Evolutionary conservation across 2,329 filamentous ascomycete genomes (phyloP), one percentile per base, ranked within the genome.

Genomic region (Dactylellina sp.): DNA sequence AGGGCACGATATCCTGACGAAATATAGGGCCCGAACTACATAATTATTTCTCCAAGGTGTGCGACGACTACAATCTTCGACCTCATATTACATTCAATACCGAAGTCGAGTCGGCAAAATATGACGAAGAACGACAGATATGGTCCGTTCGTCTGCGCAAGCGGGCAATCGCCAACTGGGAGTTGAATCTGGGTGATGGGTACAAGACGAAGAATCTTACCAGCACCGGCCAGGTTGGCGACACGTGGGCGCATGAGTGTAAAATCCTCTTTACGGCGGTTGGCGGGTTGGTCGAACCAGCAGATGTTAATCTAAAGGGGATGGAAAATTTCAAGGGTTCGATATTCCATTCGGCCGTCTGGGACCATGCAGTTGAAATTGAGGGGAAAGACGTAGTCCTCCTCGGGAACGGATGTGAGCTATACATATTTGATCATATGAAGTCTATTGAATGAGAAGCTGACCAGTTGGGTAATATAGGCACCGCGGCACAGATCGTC

Each of bases 61-160:
- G 84, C 78, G 81, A 83, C 57, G 81, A 83, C 53, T 86, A 83
- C 77, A 76, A 83, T 42, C 83, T 87, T 39, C 81, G 84, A 12
- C 85, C 87, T 77, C 88, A 88, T 76, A 85, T 88, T 47, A 84
- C 87, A 71, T 80, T 86, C 62, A 85, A 87, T 74, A 87, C 86
- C 1, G 85, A 87, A 49, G 84, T 88, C n/a, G 82, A 82, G 65
- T 80, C 83, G 56, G 81, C 84, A 56, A 80, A 79, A 57, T 88
- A 86, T 85, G 79, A 86, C 2, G 84, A 86, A 52, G 80, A 83
- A 16, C 85, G 85, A 63, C 79, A 85, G 62, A 78, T 86, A 44
- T 88, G 86, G 86, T 84, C 87, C 76, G 81, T 87, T 12, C 83
- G 80, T 3, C 78, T 88, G 11, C 81, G 83, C 32, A 82, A 86